These are phyloP conservation scores for Pisolithus orientalis DNA, from an alignment of 768 basidiomycete genomes.

Conservation along the genomic window DNA sequence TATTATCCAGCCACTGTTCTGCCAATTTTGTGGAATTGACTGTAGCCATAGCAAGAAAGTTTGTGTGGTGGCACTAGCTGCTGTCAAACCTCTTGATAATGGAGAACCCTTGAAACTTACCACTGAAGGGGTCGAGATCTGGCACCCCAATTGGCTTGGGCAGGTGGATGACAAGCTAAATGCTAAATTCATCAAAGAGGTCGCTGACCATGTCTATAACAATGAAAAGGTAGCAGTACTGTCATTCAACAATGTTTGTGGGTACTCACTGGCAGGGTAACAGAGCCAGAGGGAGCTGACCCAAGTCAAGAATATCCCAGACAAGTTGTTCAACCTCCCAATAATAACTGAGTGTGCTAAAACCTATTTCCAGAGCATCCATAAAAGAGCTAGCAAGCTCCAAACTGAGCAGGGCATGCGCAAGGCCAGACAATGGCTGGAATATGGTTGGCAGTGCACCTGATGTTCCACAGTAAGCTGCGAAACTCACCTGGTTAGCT, in stretches of 20 bases:
- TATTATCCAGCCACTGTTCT: too few relatives aligned
- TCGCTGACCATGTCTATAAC: background rate
- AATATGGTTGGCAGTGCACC: background rate
- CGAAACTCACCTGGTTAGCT: background rate
- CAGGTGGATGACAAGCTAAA: background rate
- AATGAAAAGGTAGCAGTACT: background rate
- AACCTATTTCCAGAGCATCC: background rate
- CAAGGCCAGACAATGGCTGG: background rate
- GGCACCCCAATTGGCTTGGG: slow-evolving; percentile 1
- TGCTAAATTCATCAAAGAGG: background rate
- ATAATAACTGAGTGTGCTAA: background rate
- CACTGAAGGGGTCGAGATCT: background rate
- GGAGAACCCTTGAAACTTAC: background rate
- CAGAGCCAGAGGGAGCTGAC: background rate
- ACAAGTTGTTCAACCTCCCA: background rate
- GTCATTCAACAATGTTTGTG: background rate
- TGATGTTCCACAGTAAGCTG: background rate
- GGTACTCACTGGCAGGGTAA: background rate
- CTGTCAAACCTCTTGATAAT: background rate
- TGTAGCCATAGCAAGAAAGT: background rate
- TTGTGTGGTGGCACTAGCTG: background rate
- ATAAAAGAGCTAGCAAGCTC: background rate
- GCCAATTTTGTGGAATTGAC: too few relatives aligned
- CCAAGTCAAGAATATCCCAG: background rate
- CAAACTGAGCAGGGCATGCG: background rate